These are phyloP conservation scores for Tympanopsis confertula DNA, from an alignment of 2,329 filamentous ascomycete genomes.

Conservation along the genomic window DNA sequence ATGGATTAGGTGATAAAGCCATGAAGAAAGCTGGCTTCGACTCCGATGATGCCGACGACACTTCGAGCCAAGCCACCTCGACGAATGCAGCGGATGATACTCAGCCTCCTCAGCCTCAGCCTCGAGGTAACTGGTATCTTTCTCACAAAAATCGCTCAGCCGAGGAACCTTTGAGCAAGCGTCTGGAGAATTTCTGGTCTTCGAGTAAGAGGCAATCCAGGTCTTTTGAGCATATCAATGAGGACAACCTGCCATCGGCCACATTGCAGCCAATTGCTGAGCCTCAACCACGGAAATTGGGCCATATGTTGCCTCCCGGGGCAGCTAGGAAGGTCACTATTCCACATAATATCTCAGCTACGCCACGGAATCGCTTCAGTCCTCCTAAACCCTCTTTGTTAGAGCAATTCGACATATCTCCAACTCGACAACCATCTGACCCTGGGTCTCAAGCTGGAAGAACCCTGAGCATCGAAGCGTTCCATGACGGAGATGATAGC, in stretches of 20 bases:
- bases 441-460: slow-evolving; percentile 11
- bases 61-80: slow-evolving; percentile 16
- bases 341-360: slow-evolving; percentile 18
- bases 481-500: background rate
- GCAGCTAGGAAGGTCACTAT: slow-evolving; percentile 16
- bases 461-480: background rate
- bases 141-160: slow-evolving; percentile 4
- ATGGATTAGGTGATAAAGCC: slow-evolving; percentile 17
- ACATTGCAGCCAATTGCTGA: too few species aligned
- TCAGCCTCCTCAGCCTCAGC: slow-evolving; percentile 10
- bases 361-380: slow-evolving; percentile 22
- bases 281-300: too few species aligned
- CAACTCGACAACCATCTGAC: slow-evolving; percentile 17
- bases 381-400: slow-evolving; percentile 24
- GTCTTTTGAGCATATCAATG: too few species aligned
- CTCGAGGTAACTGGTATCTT: slow-evolving; percentile 3
- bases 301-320: slow-evolving; percentile 5
- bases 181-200: slow-evolving; percentile 22
- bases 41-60: slow-evolving; percentile 16
- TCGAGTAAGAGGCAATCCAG: slow-evolving; percentile 17
- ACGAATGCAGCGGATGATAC: slow-evolving; percentile 15
- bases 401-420: slow-evolving; percentile 21
- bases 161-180: slow-evolving; percentile 21
- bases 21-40: slow-evolving; percentile 21
- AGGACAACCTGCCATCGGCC: too few species aligned